Percentiles rank a stretch among this genome's conserved stretches.
Conservation (phyloP, 2,329 filamentous ascomycete species). For the Ophiostoma piceae region DNA sequence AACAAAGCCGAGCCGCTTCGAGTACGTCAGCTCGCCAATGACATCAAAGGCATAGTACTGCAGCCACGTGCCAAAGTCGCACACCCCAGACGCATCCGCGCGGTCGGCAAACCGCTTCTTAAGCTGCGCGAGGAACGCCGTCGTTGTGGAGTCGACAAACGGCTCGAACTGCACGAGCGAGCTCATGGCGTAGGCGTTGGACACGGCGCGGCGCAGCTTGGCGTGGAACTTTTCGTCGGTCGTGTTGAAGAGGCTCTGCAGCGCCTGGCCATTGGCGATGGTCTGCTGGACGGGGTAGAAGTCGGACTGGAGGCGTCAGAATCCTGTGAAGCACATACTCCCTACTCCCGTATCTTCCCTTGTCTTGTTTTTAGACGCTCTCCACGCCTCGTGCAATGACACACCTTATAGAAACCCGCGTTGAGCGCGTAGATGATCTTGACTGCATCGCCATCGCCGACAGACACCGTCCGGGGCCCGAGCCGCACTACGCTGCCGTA, state of each 20-base stretch:
- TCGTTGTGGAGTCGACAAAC: conserved; percentile 26
- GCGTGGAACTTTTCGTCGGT: conserved; percentile 13
- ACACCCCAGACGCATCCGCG: not conserved
- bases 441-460: not conserved
- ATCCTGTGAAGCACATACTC: not conserved
- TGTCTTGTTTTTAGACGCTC: too few relatives aligned
- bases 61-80: not conserved
- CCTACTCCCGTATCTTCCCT: too few relatives aligned
- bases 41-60: conserved; percentile 18
- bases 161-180: conserved; percentile 29
- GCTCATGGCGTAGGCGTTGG: conserved; percentile 28
- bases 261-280: not conserved
- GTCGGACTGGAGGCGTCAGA: not conserved
- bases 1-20: not conserved
- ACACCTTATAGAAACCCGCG: not conserved
- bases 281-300: not conserved
- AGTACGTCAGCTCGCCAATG: conserved; percentile 14
- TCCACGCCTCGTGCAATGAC: not conserved
- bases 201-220: conserved; percentile 25
- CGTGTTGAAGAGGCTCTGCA: conserved; percentile 16
- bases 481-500: not conserved
- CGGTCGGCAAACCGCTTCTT: not conserved
- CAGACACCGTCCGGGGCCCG: not conserved
- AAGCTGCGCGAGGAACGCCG: conserved; percentile 31
- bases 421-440: not conserved